Evolutionary conservation across 2,329 filamentous ascomycete species (phyloP), one percentile per base, ranked within the genome.

Genomic region (Colletotrichum gigasporum): DNA sequence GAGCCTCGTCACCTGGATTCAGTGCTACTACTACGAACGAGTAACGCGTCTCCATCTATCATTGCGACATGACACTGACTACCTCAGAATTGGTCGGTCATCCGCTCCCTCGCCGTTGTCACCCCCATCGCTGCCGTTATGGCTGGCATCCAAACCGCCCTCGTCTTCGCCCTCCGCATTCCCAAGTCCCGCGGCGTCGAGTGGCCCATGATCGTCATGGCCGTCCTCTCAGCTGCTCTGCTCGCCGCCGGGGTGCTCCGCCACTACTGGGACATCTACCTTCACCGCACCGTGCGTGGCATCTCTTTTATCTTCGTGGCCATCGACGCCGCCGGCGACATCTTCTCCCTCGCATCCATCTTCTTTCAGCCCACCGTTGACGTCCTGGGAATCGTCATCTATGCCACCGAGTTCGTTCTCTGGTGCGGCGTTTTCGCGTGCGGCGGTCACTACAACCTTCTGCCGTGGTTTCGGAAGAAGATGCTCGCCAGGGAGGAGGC

Each of bases 281-380:
- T 81, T 2, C 85, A 91, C 68, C 82, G 86, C 6, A 91, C 89
- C 0, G 90, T 91, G 2, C 81, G 88, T 12, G 90, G 90, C 7
- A 91, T 92, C 37, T 91, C 89, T 1, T 92, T 92, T 73, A 78
- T 91, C 2, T 93, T 93, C 68, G 89, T 91, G 0, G 87, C 80
- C 2, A 90, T 92, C 42, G 90, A 92, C 74, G 90, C 89, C 0
- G 80, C 87, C 0, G 90, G 90, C 0, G 90, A 92, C 72, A 72
- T 92, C 3, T 89, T 89, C 56, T 91, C 89, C 0, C 76, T 92
- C 0, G 72, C 89, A 3, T 90, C 89, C 0, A 79, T 92, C 14
- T 77, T 90, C 41, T 91, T 90, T 67, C 83, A 90, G 71, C 79
- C 81, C 0, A 76, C 78, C 16, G 70, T 90, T 3, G 86, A 91